Conservation (phyloP, 2,329 filamentous ascomycete genomes). For the Botrytis elliptica region DNA sequence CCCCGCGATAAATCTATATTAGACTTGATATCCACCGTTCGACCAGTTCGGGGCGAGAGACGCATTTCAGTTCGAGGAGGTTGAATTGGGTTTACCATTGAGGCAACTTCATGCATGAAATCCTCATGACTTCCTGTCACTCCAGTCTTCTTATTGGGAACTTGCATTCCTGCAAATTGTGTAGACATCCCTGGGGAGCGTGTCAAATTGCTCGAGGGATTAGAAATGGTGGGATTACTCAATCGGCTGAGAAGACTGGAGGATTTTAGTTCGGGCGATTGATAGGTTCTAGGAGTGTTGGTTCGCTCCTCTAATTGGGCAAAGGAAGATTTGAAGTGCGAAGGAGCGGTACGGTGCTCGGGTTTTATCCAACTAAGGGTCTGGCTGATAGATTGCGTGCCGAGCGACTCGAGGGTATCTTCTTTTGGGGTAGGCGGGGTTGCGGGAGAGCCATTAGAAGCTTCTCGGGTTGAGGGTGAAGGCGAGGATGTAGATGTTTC, state of each 20-base stretch:
- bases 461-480: neutral
- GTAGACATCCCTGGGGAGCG: neutral
- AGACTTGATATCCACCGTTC: constrained; percentile 27
- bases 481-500: neutral
- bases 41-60: constrained; percentile 34
- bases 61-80: constrained; percentile 24
- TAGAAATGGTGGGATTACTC: neutral
- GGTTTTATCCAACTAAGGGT: neutral
- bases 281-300: neutral
- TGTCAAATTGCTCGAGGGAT: neutral
- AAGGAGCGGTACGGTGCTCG: neutral
- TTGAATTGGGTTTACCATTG: neutral
- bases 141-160: neutral
- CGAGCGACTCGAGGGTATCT: constrained; percentile 15
- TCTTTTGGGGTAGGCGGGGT: constrained; percentile 17
- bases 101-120: neutral
- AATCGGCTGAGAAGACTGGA: neutral
- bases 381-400: constrained; percentile 1
- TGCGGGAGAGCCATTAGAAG: neutral
- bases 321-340: neutral
- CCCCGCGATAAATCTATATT: constrained; percentile 33
- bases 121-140: neutral
- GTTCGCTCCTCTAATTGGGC: constrained; percentile 1
- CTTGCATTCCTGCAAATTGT: neutral
- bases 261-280: neutral